Percentiles rank a stretch among this genome's conserved stretches.
phyloP scores from a whole-genome alignment of 495 filamentous ascomycete species.

The Cercophora newfieldiana region DNA sequence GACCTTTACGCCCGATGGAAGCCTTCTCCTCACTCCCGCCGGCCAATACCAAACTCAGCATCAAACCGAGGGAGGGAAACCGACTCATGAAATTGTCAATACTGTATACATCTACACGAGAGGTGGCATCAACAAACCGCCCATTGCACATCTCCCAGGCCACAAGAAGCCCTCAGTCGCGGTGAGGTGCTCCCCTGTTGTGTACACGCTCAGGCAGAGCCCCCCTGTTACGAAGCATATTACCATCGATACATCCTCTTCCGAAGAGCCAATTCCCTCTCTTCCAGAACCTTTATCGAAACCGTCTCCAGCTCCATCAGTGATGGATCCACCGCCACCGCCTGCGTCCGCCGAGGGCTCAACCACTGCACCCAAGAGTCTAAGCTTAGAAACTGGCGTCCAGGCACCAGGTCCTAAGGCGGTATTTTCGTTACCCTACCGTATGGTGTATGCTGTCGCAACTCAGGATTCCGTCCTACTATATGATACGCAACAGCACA shows the following conservation, averaged over 20 bases:
- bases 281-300: slow-evolving; percentile 80
- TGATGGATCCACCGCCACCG: slow-evolving; percentile 83
- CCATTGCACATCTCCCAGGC: slow-evolving; percentile 94
- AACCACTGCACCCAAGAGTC: slow-evolving; percentile 43
- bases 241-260: slow-evolving; percentile 87
- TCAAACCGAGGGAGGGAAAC: slow-evolving; percentile 67
- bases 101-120: slow-evolving; percentile 98
- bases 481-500: slow-evolving; percentile 96
- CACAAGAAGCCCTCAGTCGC: slow-evolving; percentile 99
- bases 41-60: slow-evolving; percentile 90
- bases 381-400: slow-evolving; percentile 55
- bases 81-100: slow-evolving; percentile 83
- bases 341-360: slow-evolving; percentile 47
- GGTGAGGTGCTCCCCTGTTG: slow-evolving; percentile 88
- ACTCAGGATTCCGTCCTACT: slow-evolving; percentile 95
- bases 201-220: slow-evolving; percentile 75
- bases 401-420: slow-evolving; percentile 58
- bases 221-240: slow-evolving; percentile 77
- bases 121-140: slow-evolving; percentile 94
- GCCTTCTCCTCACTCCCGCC: slow-evolving; percentile 91
- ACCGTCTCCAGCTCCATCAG: slow-evolving; percentile 52
- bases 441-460: slow-evolving; percentile 94
- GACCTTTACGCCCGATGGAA: slow-evolving; percentile 93
- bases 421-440: slow-evolving; percentile 84
- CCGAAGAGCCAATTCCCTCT: slow-evolving; percentile 77